Evolutionary conservation across 352 stramenopile species (phyloP).

Genomic region (Globisporangium emineosum): DNA sequence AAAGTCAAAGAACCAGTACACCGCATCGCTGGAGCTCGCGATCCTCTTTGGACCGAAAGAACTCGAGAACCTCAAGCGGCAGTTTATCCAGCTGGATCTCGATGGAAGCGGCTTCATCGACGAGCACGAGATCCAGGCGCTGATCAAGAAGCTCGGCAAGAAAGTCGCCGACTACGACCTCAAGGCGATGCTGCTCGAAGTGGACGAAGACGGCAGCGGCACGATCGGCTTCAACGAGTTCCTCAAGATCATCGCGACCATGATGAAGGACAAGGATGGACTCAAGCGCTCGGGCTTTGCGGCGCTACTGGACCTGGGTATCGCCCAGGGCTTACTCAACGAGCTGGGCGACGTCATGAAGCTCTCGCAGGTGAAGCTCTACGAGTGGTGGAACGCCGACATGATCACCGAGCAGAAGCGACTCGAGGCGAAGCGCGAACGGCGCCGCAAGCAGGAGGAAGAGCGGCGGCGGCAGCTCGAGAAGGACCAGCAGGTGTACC

Average conservation of each 20-base stretch:
- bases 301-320: conserved; percentile 46
- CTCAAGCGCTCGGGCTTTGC: conserved; percentile 42
- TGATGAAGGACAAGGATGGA: conserved; percentile 40
- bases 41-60: conserved; percentile 64
- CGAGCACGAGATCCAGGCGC: conserved; percentile 49
- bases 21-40: conserved; percentile 56
- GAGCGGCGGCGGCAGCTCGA: conserved; percentile 39
- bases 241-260: conserved; percentile 56
- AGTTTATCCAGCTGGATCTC: conserved; percentile 67
- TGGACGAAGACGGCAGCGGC: conserved; percentile 64
- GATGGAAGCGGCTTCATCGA: conserved; percentile 70
- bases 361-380: conserved; percentile 42
- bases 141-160: conserved; percentile 63
- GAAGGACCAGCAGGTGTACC: conserved; percentile 37
- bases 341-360: conserved; percentile 61
- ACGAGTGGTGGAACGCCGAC: conserved; percentile 68
- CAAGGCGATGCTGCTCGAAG: conserved; percentile 54
- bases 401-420: conserved; percentile 67
- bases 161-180: conserved; percentile 45
- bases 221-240: conserved; percentile 75
- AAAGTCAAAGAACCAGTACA: conserved; percentile 59
- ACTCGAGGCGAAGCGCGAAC: conserved; percentile 49
- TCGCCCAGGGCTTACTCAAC: conserved; percentile 60
- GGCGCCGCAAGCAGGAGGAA: conserved; percentile 43
- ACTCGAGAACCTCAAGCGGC: conserved; percentile 58